Evolutionary conservation across 2,329 filamentous ascomycete species (phyloP).

Genomic region (Metarhizium rileyi): DNA sequence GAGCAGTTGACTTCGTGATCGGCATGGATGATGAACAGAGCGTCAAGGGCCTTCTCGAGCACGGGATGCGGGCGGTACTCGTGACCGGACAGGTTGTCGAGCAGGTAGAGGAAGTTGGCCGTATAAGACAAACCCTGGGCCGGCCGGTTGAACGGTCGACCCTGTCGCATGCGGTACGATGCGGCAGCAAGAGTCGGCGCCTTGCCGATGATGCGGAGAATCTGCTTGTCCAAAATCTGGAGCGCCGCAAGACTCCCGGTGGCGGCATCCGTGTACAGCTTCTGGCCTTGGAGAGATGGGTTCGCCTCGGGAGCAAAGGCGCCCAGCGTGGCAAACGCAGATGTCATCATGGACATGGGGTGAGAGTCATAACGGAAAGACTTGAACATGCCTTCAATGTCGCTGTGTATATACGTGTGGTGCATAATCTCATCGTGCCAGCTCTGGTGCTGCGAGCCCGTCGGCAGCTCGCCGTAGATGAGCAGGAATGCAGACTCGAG

Average conservation of each 20-base stretch:
- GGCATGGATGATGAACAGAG: constrained; percentile 45
- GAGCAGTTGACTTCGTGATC: constrained; percentile 52
- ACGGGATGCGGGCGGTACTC: constrained; percentile 39
- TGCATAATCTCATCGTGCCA: constrained; percentile 42
- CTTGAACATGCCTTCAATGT: constrained; percentile 41
- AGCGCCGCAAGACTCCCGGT: constrained; percentile 30
- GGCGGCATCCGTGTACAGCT: constrained; percentile 38
- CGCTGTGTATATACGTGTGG: constrained; percentile 39
- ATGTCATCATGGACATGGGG: constrained; percentile 42
- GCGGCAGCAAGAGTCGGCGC: constrained; percentile 40
- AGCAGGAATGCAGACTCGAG: constrained; percentile 40
- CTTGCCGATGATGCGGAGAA: constrained; percentile 42
- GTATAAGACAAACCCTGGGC: constrained; percentile 38
- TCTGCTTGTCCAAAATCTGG: constrained; percentile 38
- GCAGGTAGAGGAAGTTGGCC: constrained; percentile 45
- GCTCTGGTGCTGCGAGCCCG: constrained; percentile 25
- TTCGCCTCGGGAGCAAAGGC: constrained; percentile 41
- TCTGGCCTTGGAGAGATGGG: constrained; percentile 38
- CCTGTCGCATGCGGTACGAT: constrained; percentile 42
- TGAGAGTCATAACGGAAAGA: constrained; percentile 42
- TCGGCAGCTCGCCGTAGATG: constrained; percentile 41
- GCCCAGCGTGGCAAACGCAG: constrained; percentile 38
- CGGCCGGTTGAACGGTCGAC: constrained; percentile 40
- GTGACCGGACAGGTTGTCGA: constrained; percentile 38
- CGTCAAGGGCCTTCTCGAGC: constrained; percentile 40